phyloP scores from a whole-genome alignment of 352 stramenopile genomes.

The Phytophthora lateralis region DNA sequence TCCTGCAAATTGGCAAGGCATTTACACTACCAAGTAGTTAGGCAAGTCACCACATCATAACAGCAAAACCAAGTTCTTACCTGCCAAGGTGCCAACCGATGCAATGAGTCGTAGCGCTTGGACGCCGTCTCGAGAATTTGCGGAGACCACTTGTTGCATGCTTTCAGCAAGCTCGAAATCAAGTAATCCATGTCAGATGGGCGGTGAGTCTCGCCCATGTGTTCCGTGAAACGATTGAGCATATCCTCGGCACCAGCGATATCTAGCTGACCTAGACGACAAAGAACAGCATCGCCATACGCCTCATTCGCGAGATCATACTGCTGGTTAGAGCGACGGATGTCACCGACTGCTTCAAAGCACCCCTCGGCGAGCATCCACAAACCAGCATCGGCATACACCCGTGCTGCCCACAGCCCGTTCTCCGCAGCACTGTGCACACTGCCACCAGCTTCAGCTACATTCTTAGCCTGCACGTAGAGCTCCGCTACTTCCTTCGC shows the following conservation, averaged over 20 bases:
- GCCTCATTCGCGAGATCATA: conserved; percentile 50
- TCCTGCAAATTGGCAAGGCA: conserved; percentile 59
- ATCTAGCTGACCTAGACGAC: conserved; percentile 61
- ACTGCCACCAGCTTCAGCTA: conserved; percentile 61
- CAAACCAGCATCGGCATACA: conserved; percentile 59
- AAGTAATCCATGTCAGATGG: conserved; percentile 61
- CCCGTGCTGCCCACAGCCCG: conserved; percentile 45
- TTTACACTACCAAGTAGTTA: conserved; percentile 41
- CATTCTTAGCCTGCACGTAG: conserved; percentile 59
- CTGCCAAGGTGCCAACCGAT: conserved; percentile 68
- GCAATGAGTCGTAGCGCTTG: conserved; percentile 51
- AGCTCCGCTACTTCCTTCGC: conserved; percentile 50
- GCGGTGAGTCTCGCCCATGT: conserved; percentile 36
- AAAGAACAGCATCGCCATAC: conserved; percentile 66
- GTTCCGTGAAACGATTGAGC: conserved; percentile 43
- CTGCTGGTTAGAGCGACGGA: conserved; percentile 46
- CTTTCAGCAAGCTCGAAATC: conserved; percentile 57
- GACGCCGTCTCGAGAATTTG: conserved; percentile 54
- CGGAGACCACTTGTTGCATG: conserved; percentile 62
- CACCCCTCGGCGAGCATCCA: conserved; percentile 61
- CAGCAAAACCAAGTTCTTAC: conserved; percentile 26
- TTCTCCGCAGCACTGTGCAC: conserved; percentile 56
- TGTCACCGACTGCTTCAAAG: conserved; percentile 60
- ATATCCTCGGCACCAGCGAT: conserved; percentile 62
- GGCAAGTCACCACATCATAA: background rate